Percentiles rank a stretch among this genome's conserved stretches.
phyloP scores from a whole-genome alignment of 2,329 filamentous ascomycete genomes.

The Lachnellula hyalina region DNA sequence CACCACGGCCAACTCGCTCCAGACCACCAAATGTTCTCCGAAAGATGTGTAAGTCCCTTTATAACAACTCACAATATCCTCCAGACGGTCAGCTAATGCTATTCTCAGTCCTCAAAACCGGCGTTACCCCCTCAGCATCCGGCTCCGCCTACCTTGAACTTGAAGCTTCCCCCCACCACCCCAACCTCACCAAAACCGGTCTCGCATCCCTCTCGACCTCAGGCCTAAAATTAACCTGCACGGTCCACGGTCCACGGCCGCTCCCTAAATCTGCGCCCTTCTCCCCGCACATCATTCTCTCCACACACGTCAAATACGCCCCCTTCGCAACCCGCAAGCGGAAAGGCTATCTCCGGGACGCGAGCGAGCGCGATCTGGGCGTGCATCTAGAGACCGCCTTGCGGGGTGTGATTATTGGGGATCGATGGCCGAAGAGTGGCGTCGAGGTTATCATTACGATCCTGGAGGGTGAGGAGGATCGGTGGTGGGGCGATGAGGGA shows the following conservation, averaged over 20 bases:
- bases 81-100: slow-evolving; percentile 6
- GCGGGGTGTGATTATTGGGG: slow-evolving; percentile 82
- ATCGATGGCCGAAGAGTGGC: slow-evolving; percentile 96
- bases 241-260: slow-evolving; percentile 87
- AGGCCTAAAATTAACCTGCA: slow-evolving; percentile 86
- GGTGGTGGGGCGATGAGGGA: slow-evolving; percentile 56
- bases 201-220: slow-evolving; percentile 40
- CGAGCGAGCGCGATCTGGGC: slow-evolving; percentile 80
- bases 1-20: slow-evolving; percentile 46
- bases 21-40: slow-evolving; percentile 67
- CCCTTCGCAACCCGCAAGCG: slow-evolving; percentile 83
- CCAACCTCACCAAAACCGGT: slow-evolving; percentile 43
- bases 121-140: slow-evolving; percentile 85
- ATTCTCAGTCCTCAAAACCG: slow-evolving; percentile 73
- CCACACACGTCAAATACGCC: slow-evolving; percentile 92
- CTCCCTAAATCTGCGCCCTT: slow-evolving; percentile 86
- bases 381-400: slow-evolving; percentile 89
- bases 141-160: slow-evolving; percentile 84
- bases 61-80: not conserved
- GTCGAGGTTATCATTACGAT: slow-evolving; percentile 94
- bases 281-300: slow-evolving; percentile 85
- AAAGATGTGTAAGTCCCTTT: slow-evolving; percentile 69
- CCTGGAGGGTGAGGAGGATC: slow-evolving; percentile 85
- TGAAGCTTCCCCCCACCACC: slow-evolving; percentile 38
- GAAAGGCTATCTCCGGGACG: slow-evolving; percentile 80